phyloP scores from a whole-genome alignment of 2,329 filamentous ascomycete genomes.

The Alternaria brassicicola region DNA sequence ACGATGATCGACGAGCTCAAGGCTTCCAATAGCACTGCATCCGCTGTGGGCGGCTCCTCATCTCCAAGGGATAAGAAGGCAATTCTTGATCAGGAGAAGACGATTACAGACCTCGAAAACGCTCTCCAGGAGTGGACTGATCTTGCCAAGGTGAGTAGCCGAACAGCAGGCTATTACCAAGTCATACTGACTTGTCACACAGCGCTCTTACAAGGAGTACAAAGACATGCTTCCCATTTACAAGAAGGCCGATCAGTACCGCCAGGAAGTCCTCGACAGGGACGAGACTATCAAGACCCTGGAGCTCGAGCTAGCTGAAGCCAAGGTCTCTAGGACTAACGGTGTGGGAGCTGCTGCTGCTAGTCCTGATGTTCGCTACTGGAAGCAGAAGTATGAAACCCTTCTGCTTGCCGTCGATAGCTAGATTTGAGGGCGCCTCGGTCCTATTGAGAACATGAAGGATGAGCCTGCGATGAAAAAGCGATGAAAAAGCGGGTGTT shows the following conservation, averaged over 20 bases:
- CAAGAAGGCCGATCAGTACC: slow-evolving; percentile 28
- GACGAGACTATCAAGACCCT: slow-evolving; percentile 25
- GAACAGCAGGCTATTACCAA: neutral
- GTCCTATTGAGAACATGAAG: neutral
- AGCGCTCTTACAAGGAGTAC: slow-evolving; percentile 36
- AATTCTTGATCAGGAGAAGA: slow-evolving; percentile 13
- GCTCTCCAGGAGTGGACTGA: slow-evolving; percentile 27
- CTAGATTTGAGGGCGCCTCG: neutral
- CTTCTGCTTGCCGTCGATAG: slow-evolving; percentile 25
- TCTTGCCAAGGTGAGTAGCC: slow-evolving; percentile 19
- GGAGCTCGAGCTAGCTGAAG: slow-evolving; percentile 22
- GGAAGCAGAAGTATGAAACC: slow-evolving; percentile 35
- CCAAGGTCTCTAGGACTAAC: slow-evolving; percentile 20
- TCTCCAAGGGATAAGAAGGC: neutral
- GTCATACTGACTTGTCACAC: neutral
- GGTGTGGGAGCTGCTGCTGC: slow-evolving; percentile 5
- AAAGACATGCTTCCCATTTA: slow-evolving; percentile 28
- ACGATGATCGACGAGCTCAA: neutral
- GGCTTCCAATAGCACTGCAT: neutral
- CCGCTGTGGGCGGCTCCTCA: neutral
- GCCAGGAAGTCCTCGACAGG: slow-evolving; percentile 20
- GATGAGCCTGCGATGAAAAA: too few species aligned
- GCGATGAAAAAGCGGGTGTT: neutral
- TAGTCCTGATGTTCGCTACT: slow-evolving; percentile 23
- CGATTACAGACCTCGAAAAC: slow-evolving; percentile 16